phyloP scores from a whole-genome alignment of 2,329 filamentous ascomycete species.

The Colletotrichum sp. region DNA sequence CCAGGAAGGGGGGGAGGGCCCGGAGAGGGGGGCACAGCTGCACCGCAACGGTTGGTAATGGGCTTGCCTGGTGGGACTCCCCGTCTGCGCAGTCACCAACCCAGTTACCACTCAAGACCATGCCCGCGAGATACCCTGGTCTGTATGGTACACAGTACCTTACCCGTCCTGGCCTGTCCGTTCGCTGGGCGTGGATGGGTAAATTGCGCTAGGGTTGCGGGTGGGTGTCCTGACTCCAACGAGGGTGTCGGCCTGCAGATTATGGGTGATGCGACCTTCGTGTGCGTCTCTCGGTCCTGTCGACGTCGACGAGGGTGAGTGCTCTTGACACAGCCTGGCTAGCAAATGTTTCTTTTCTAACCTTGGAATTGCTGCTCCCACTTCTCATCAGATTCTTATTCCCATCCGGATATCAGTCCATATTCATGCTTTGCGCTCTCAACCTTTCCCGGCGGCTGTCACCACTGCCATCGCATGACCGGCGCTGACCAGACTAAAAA shows the following conservation, averaged over 20 bases:
- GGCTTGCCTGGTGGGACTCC: conserved; percentile 18
- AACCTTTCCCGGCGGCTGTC: background rate
- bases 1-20: background rate
- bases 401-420: background rate
- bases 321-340: background rate
- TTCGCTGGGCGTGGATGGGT: conserved; percentile 13
- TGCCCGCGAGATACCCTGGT: background rate
- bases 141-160: background rate
- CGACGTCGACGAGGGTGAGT: background rate
- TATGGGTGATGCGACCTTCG: background rate
- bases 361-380: background rate
- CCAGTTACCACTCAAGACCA: background rate
- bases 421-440: background rate
- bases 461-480: background rate
- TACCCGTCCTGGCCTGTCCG: background rate
- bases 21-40: background rate
- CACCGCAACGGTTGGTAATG: background rate
- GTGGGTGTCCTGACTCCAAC: conserved; percentile 19
- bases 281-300: background rate
- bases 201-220: conserved; percentile 18
- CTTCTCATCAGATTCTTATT: background rate
- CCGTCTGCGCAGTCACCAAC: background rate
- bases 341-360: background rate
- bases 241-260: conserved; percentile 11
- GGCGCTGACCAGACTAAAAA: background rate